Evolutionary conservation across 2,329 filamentous ascomycete species (phyloP).

Genomic region (Ustulina deusta): DNA sequence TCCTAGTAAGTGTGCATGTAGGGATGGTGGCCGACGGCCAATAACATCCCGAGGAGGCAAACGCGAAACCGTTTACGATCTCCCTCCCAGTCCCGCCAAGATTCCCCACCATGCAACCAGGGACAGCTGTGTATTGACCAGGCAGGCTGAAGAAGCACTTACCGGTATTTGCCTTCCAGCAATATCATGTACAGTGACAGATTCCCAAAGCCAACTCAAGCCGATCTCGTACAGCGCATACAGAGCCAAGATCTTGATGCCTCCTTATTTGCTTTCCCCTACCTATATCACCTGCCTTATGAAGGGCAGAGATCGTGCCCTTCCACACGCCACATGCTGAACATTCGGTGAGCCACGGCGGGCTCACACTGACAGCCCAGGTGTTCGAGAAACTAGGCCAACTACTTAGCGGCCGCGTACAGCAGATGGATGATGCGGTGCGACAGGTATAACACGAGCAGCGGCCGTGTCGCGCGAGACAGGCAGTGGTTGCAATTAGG

Average conservation of each 20-base stretch:
- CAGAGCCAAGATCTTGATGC: conserved; percentile 26
- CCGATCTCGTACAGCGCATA: conserved; percentile 24
- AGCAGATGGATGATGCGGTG: conserved; percentile 24
- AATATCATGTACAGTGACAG: background rate
- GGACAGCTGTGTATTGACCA: conserved; percentile 19
- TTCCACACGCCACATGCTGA: conserved; percentile 7
- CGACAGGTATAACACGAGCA: conserved; percentile 22
- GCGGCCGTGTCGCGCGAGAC: background rate
- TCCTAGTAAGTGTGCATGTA: background rate
- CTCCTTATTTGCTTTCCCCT: conserved; percentile 8
- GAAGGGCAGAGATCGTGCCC: conserved; percentile 10
- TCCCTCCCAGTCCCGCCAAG: conserved; percentile 10
- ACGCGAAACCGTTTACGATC: conserved; percentile 24
- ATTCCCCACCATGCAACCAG: conserved; percentile 14
- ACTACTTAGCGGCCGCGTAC: conserved; percentile 23
- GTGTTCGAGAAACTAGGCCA: background rate
- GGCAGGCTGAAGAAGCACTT: conserved; percentile 5
- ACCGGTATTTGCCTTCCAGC: background rate
- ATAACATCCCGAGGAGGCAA: conserved; percentile 1
- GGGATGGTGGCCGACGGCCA: conserved; percentile 1
- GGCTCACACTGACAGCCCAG: conserved; percentile 8
- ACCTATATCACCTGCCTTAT: conserved; percentile 21
- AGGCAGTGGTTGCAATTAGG: conserved; percentile 16
- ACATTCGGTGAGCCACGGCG: conserved; percentile 24
- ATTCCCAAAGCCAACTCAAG: conserved; percentile 19